Base-by-base conservation (phyloP, 1,139 yeast genomes). In the Suhomyces panamericanus region DNA sequence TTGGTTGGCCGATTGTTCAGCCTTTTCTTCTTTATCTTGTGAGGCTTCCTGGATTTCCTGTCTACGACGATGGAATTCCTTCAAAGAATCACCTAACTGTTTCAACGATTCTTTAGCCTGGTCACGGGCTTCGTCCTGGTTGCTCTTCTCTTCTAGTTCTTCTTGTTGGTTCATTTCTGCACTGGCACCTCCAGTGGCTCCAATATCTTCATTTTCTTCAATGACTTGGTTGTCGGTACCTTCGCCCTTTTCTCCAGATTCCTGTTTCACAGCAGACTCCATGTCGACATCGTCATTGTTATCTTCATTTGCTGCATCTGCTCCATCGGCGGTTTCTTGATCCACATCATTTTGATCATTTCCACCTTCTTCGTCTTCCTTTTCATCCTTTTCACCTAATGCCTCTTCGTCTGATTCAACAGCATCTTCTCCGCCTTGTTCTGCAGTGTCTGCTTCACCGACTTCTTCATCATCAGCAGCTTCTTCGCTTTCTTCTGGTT, bases 1-100 rank as follows among this genome's bases (percentile, higher is more conserved):
- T 53, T 80, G 83, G 49, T 79, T 83, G 13, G 83, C 81, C 35
- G 75, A 67, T 35, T 73, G 68, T 35, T 82, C 80, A 2, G 56
- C 52, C 36, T 76, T 78, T 38, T 72, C 75, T 32, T 73, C 76
- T 31, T 67, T 64, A 13, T 75, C 75, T 71, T 54, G 72, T n/a
- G 73, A 67, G 6, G 86, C 79, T 52, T 85, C 87, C 52, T 78
- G 74, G 50, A 91, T 91, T 57, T 90, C 97, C 63, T 87, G 90
- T 53, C 87, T 83, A 58, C 96, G 85, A 62, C 90, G 87, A 62
- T 91, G 95, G 69, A 87, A 93, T 61, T 91, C 96, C 60, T 90
- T 87, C 63, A 90, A 66, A 0, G 96, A 81, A 62, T 91, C 97
- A 43, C 98, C 98, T 20, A 93, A 73, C 60, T 90, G 90, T 61